Evolutionary conservation across 2,329 filamentous ascomycete species (phyloP).

Genomic region (Xylaria digitata): DNA sequence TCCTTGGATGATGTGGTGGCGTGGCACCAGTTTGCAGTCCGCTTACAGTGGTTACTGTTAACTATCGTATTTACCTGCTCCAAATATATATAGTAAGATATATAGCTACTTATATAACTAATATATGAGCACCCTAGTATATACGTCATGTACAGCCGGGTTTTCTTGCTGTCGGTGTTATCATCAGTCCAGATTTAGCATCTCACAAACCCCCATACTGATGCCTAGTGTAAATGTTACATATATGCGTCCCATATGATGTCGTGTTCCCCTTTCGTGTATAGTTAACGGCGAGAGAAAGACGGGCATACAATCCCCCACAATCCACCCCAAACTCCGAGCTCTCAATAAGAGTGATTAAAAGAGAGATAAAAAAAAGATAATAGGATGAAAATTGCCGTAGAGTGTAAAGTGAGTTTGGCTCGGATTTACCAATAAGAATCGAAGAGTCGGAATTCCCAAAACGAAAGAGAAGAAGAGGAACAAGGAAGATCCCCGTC

Average conservation of each 20-base stretch:
- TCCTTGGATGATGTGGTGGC: neutral
- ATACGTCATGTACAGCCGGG: slow-evolving; percentile 6
- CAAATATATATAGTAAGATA: neutral
- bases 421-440: slow-evolving; percentile 20
- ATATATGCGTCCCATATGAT: slow-evolving; percentile 16
- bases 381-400: slow-evolving; percentile 19
- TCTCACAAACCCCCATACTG: neutral
- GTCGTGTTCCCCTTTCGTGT: slow-evolving; percentile 6
- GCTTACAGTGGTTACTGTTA: neutral
- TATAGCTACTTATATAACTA: too few relatives aligned
- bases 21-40: neutral
- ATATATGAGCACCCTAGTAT: neutral
- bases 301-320: slow-evolving; percentile 12
- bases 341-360: slow-evolving; percentile 8
- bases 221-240: slow-evolving; percentile 14
- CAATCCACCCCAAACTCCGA: slow-evolving; percentile 15
- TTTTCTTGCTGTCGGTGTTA: neutral
- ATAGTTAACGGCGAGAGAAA: slow-evolving; percentile 2
- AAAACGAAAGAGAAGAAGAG: slow-evolving; percentile 11
- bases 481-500: slow-evolving; percentile 6
- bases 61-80: slow-evolving; percentile 1
- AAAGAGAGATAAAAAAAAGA: slow-evolving; percentile 13
- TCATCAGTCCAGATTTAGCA: neutral
- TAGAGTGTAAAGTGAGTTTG: slow-evolving; percentile 32
- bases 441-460: slow-evolving; percentile 4